A percentile compares a stretch with the other conserved stretches of the same genome.
Conservation (phyloP, 352 stramenopile species). For the Phytophthora citricola region DNA sequence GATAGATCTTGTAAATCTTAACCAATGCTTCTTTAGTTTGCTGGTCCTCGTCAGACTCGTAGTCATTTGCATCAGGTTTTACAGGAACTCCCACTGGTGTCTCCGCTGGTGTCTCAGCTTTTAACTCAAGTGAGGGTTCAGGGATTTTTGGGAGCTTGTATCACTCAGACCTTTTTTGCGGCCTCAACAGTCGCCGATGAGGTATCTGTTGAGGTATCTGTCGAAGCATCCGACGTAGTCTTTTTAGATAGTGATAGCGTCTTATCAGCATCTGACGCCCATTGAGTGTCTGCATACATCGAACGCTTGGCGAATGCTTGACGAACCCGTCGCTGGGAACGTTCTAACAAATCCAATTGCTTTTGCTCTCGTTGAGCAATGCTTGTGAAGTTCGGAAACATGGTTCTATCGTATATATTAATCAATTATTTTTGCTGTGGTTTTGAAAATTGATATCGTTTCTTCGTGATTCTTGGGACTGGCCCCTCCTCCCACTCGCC, state of each 20-base stretch:
- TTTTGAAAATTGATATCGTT: neutral
- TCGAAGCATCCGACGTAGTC: too few relatives aligned
- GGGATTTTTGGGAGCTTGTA: constrained; percentile 17
- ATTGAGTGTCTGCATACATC: too few relatives aligned
- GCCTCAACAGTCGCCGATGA: too few relatives aligned
- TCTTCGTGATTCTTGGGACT: neutral
- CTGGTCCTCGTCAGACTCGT: neutral
- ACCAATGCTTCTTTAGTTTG: neutral
- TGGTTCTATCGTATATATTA: constrained; percentile 8
- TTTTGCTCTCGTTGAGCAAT: constrained; percentile 9
- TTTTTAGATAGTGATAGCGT: too few relatives aligned
- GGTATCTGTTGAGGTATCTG: too few relatives aligned
- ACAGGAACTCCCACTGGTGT: neutral
- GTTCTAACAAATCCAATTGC: constrained; percentile 14
- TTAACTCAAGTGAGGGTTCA: neutral
- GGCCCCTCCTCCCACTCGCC: neutral
- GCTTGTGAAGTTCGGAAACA: constrained; percentile 5
- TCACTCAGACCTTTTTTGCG: too few relatives aligned
- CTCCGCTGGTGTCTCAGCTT: neutral
- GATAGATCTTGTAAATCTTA: too few relatives aligned
- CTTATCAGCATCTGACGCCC: too few relatives aligned
- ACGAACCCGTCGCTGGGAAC: too few relatives aligned
- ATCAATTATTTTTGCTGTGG: neutral
- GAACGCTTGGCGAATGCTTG: too few relatives aligned
- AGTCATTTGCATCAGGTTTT: neutral